Conservation (phyloP, 345 rosid species). For the Syzygium jambos region DNA sequence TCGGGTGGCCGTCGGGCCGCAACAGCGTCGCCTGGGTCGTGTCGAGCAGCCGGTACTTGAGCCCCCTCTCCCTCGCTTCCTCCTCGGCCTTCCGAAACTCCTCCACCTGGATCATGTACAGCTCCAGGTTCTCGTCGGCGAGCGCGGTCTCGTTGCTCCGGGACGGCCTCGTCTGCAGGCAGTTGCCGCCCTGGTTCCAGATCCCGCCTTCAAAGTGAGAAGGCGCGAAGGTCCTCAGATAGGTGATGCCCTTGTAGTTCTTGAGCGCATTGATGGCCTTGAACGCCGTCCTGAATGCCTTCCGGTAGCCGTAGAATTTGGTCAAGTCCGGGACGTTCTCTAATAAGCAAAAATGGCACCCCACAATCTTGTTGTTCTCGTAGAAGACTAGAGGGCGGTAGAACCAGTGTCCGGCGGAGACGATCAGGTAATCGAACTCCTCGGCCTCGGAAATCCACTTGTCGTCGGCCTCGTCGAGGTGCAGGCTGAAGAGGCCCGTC, state of each 20-base stretch:
- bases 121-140: slow-evolving; percentile 36
- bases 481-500: slow-evolving; percentile 40
- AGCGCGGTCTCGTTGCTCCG: slow-evolving; percentile 40
- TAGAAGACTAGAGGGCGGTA: slow-evolving; percentile 49
- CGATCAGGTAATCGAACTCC: slow-evolving; percentile 51
- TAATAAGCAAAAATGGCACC: slow-evolving; percentile 57
- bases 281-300: slow-evolving; percentile 63
- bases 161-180: slow-evolving; percentile 48
- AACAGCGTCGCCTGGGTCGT: slow-evolving; percentile 47
- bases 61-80: slow-evolving; percentile 44
- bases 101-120: slow-evolving; percentile 64
- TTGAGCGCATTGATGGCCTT: slow-evolving; percentile 37
- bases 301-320: slow-evolving; percentile 53
- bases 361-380: slow-evolving; percentile 26
- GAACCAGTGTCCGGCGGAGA: slow-evolving; percentile 89
- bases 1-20: slow-evolving; percentile 86
- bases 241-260: slow-evolving; percentile 52
- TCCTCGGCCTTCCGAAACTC: slow-evolving; percentile 52
- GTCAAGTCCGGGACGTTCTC: slow-evolving; percentile 46
- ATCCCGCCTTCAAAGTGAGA: slow-evolving; percentile 72
- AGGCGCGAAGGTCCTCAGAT: slow-evolving; percentile 62
- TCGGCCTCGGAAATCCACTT: slow-evolving; percentile 49
- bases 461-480: slow-evolving; percentile 53
- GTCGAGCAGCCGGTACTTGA: slow-evolving; percentile 51
- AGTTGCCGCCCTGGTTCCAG: slow-evolving; percentile 84